Evolutionary conservation across 139 green algal species (phyloP).

Genomic region (Chlorella sp.): DNA sequence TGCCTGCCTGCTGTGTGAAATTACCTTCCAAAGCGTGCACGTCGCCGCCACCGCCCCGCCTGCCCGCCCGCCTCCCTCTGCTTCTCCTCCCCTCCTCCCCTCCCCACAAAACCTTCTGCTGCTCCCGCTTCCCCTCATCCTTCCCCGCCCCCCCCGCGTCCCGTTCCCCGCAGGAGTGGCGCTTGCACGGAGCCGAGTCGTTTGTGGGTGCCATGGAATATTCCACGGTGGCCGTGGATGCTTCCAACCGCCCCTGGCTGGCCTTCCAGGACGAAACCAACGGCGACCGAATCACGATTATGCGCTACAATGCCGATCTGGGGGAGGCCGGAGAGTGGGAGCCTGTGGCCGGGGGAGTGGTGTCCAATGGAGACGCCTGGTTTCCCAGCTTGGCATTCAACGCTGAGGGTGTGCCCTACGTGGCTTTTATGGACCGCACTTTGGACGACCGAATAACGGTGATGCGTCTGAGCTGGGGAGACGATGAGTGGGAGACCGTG

Average conservation of each 20-base stretch:
- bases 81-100: neutral
- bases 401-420: neutral
- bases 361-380: neutral
- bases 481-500: too few relatives aligned
- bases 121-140: too few relatives aligned
- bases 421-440: neutral
- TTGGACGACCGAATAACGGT: too few relatives aligned
- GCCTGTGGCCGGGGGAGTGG: neutral
- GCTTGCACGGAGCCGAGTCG: neutral
- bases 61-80: too few relatives aligned
- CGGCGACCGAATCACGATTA: neutral
- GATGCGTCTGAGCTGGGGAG: too few relatives aligned
- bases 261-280: neutral
- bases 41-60: too few relatives aligned
- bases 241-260: neutral
- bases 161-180: neutral
- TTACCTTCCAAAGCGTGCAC: too few relatives aligned
- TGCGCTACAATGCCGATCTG: neutral
- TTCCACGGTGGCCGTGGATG: neutral
- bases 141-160: too few relatives aligned
- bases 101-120: too few relatives aligned
- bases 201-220: neutral
- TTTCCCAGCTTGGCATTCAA: neutral
- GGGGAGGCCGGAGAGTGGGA: neutral
- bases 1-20: too few relatives aligned